Conservation (phyloP, 1,284 basidiomycete species). For the Ceratobasidium sp. region DNA sequence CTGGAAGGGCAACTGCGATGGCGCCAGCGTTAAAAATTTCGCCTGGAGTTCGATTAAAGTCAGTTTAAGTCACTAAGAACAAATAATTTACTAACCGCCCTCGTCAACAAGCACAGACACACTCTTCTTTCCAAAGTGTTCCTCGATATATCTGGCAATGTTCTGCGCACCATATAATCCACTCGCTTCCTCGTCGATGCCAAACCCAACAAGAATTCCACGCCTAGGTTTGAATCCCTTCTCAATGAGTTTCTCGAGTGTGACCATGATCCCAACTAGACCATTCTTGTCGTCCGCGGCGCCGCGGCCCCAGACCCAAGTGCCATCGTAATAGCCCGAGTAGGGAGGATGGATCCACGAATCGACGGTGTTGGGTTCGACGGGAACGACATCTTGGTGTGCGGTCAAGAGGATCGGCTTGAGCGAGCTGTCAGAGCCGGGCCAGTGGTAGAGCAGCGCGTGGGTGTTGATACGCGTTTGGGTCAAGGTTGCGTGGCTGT, state of each 20-base stretch:
- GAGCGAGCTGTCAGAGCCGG: constrained; percentile 54
- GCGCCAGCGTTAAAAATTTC: constrained; percentile 56
- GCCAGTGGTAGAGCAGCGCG: constrained; percentile 59
- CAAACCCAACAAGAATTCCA: constrained; percentile 60
- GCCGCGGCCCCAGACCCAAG: constrained; percentile 65
- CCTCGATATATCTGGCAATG: constrained; percentile 54
- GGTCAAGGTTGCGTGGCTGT: constrained; percentile 53
- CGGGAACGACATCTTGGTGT: constrained; percentile 63
- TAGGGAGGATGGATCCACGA: constrained; percentile 63
- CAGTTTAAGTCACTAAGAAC: background rate
- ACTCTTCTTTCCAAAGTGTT: constrained; percentile 56
- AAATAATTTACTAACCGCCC: constrained; percentile 46
- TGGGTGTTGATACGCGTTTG: constrained; percentile 58
- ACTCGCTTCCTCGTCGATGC: constrained; percentile 63
- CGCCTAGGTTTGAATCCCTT: constrained; percentile 58
- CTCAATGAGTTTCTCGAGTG: constrained; percentile 59
- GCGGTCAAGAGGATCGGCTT: constrained; percentile 60
- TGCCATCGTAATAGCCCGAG: constrained; percentile 58
- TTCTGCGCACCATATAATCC: constrained; percentile 53
- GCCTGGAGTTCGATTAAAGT: constrained; percentile 53
- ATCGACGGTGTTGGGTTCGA: constrained; percentile 58
- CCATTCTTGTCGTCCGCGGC: constrained; percentile 58
- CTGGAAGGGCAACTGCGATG: constrained; percentile 57
- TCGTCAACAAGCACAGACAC: constrained; percentile 61
- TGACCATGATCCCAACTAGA: constrained; percentile 46